A percentile compares a stretch with the other conserved stretches of the same genome.
phyloP scores from a whole-genome alignment of 1,284 basidiomycete genomes.

The Puccinia novopanici region DNA sequence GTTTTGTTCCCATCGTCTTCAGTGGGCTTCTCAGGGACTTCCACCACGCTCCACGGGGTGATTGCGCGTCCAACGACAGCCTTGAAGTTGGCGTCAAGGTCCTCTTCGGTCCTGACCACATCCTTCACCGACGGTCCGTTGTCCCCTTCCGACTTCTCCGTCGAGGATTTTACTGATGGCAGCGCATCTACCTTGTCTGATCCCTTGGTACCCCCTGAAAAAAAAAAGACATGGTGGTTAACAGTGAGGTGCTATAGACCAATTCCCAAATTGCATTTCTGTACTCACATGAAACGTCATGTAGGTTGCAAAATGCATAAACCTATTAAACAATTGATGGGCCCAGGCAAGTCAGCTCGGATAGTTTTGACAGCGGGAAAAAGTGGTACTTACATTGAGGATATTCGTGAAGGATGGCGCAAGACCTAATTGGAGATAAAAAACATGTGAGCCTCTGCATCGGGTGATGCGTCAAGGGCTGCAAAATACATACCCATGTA shows the following conservation, averaged over 20 bases:
- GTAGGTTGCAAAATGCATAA: no score
- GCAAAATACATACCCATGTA: constrained; percentile 67
- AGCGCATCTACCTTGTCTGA: constrained; percentile 91
- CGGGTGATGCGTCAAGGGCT: constrained; percentile 97
- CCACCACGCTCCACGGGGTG: constrained; percentile 73
- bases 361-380: not conserved
- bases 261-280: not conserved
- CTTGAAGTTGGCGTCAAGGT: constrained; percentile 87
- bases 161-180: constrained; percentile 84
- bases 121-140: constrained; percentile 70
- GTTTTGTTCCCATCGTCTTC: constrained; percentile 78
- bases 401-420: constrained; percentile 91
- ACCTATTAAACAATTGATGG: constrained; percentile 96
- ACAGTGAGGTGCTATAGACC: not conserved
- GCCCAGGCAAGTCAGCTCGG: no score
- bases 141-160: constrained; percentile 68
- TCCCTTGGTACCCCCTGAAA: constrained; percentile 92
- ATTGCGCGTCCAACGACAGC: constrained; percentile 89
- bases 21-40: constrained; percentile 64
- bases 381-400: constrained; percentile 60
- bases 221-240: no score
- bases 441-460: no score
- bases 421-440: constrained; percentile 67
- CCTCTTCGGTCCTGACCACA: constrained; percentile 65
- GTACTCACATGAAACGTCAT: constrained; percentile 64